Evolutionary conservation across 2,329 filamentous ascomycete species (phyloP).

Genomic region (Macrophomina pseudophaseolina): DNA sequence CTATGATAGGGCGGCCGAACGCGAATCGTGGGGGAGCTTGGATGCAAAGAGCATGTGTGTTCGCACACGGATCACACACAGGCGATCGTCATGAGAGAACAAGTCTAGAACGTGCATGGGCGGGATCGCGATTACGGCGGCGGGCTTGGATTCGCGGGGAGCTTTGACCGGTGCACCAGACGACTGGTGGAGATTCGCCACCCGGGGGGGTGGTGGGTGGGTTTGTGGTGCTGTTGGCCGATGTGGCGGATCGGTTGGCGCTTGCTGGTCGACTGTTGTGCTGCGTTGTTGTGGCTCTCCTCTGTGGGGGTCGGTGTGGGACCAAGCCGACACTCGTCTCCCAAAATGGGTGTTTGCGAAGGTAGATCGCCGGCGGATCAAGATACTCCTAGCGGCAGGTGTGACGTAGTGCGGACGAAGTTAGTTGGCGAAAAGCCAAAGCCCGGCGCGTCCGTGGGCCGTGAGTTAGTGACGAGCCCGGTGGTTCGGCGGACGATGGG

Average conservation of each 20-base stretch:
- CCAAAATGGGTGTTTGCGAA: not conserved
- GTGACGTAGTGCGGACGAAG: constrained; percentile 12
- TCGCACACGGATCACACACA: too few relatives aligned
- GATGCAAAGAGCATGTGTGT: too few relatives aligned
- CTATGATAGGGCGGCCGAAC: not conserved
- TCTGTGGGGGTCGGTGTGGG: too few relatives aligned
- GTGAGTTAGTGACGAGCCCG: not conserved
- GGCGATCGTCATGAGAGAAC: not conserved
- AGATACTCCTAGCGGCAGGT: constrained; percentile 17
- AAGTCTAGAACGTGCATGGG: constrained; percentile 3
- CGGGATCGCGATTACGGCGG: not conserved
- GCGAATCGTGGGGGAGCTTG: too few relatives aligned
- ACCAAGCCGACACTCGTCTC: too few relatives aligned
- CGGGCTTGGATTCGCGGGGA: not conserved
- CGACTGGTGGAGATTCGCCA: not conserved
- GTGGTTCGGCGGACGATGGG: constrained; percentile 1
- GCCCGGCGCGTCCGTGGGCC: not conserved
- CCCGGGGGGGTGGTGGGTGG: not conserved
- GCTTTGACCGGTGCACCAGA: not conserved
- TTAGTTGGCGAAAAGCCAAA: not conserved
- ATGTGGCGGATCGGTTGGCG: not conserved
- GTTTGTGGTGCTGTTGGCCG: not conserved
- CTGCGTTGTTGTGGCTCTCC: not conserved
- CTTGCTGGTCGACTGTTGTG: not conserved
- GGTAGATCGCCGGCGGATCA: constrained; percentile 19